phyloP scores from a whole-genome alignment of 106 monocot genomes.

The Triglochin maritima region DNA sequence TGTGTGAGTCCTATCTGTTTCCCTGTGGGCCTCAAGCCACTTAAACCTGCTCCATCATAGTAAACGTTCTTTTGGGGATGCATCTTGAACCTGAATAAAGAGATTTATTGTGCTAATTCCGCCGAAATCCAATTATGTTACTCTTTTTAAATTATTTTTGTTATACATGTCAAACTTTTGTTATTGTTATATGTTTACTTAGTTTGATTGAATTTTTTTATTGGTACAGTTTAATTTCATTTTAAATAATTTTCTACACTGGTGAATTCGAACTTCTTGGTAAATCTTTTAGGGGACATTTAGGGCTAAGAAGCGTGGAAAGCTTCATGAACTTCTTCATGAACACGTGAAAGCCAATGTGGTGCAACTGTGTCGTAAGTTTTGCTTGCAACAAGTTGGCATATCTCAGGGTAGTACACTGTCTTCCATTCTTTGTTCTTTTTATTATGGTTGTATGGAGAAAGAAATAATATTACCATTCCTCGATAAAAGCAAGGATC shows the following conservation, averaged over 20 bases:
- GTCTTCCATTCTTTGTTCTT: conserved; percentile 78
- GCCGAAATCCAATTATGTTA: too few relatives aligned
- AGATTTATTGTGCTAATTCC: too few relatives aligned
- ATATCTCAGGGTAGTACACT: conserved; percentile 70
- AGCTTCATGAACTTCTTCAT: conserved; percentile 28
- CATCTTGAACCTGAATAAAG: too few relatives aligned
- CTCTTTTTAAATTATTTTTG: not conserved
- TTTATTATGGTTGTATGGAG: conserved; percentile 75
- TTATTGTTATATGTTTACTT: not conserved
- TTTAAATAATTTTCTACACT: not conserved
- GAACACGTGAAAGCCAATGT: conserved; percentile 62
- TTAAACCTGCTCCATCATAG: too few relatives aligned
- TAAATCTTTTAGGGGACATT: not conserved
- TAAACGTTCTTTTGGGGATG: too few relatives aligned
- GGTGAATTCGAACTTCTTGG: not conserved
- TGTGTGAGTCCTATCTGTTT: too few relatives aligned
- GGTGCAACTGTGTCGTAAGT: conserved; percentile 36
- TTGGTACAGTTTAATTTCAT: not conserved
- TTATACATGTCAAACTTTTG: not conserved
- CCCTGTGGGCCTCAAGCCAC: too few relatives aligned
- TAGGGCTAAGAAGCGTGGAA: conserved; percentile 4
- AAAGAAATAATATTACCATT: conserved; percentile 48
- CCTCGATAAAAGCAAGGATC: conserved; percentile 25
- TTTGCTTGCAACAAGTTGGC: conserved; percentile 70
- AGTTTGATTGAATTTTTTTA: not conserved